phyloP scores from a whole-genome alignment of 164 flowering plant species.

The Liquidambar formosana region DNA sequence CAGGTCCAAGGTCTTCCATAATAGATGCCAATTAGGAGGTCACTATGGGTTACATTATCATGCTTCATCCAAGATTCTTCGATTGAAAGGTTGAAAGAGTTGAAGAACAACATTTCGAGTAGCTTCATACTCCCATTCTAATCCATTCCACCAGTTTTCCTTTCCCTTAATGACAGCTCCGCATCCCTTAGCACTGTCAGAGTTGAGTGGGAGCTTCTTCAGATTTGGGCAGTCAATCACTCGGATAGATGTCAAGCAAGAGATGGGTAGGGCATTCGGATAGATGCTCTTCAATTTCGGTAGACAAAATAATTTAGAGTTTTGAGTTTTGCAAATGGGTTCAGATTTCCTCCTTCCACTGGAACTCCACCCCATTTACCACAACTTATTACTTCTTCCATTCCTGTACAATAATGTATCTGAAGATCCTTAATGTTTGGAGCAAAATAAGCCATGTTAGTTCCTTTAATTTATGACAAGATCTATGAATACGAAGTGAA shows the following conservation, averaged over 20 bases:
- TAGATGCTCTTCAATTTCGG: background rate
- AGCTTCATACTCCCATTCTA: background rate
- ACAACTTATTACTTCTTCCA: background rate
- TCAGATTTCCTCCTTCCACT: background rate
- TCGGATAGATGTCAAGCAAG: background rate
- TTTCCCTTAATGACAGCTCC: background rate
- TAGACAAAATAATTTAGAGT: background rate
- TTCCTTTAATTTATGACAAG: background rate
- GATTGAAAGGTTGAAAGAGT: too few species aligned
- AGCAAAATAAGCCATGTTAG: background rate
- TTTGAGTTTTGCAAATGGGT: background rate
- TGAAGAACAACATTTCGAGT: background rate
- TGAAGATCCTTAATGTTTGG: background rate
- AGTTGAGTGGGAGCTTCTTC: constrained; percentile 1
- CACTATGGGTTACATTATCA: too few species aligned
- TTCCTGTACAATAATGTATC: background rate
- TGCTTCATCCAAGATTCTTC: too few species aligned
- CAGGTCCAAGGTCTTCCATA: too few species aligned
- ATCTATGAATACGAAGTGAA: background rate
- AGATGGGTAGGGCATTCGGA: background rate
- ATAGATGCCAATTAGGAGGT: too few species aligned
- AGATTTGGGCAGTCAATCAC: constrained; percentile 3
- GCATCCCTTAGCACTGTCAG: background rate
- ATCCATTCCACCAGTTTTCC: constrained; percentile 1
- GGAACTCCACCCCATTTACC: background rate